Conservation (phyloP, 805 yeast species). For the Candida nanaspora region DNA sequence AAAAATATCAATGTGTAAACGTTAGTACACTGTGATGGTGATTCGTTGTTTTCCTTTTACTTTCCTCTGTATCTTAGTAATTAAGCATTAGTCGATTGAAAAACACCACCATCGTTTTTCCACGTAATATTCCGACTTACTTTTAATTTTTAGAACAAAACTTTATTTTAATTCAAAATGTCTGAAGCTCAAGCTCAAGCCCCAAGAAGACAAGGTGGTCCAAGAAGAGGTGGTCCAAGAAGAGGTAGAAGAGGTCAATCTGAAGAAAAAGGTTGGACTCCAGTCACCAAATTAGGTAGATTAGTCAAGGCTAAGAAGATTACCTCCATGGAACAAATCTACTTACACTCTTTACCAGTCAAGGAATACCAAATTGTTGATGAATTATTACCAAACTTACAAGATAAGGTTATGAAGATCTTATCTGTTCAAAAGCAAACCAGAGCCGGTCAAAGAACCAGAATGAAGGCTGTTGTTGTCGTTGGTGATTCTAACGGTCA, state of each 20-base stretch:
- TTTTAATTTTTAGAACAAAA: slow-evolving; percentile 10
- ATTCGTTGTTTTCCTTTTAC: too few species aligned
- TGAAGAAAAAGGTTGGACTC: slow-evolving; percentile 99
- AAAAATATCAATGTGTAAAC: background rate
- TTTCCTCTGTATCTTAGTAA: background rate
- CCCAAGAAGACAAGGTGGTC: slow-evolving; percentile 24
- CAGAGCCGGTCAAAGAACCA: slow-evolving; percentile 99
- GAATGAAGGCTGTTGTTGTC: slow-evolving; percentile 99
- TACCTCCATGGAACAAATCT: slow-evolving; percentile 94
- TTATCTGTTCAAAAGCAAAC: slow-evolving; percentile 99
- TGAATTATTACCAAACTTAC: slow-evolving; percentile 88
- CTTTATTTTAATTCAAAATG: slow-evolving; percentile 23
- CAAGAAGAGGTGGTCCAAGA: slow-evolving; percentile 45
- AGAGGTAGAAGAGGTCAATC: slow-evolving; percentile 72
- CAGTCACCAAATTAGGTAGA: slow-evolving; percentile 99
- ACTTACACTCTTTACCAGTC: slow-evolving; percentile 98
- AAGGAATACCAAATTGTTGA: slow-evolving; percentile 99
- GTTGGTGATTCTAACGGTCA: slow-evolving; percentile 99
- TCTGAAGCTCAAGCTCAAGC: slow-evolving; percentile 36
- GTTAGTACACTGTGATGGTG: background rate
- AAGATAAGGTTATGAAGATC: slow-evolving; percentile 99
- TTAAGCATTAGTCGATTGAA: slow-evolving; percentile 43
- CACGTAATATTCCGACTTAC: slow-evolving; percentile 59
- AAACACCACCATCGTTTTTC: slow-evolving; percentile 66
- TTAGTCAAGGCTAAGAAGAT: slow-evolving; percentile 98